These are phyloP conservation scores for Pseudevernia furfuracea DNA, from an alignment of 495 filamentous ascomycete species.

Conservation along the genomic window DNA sequence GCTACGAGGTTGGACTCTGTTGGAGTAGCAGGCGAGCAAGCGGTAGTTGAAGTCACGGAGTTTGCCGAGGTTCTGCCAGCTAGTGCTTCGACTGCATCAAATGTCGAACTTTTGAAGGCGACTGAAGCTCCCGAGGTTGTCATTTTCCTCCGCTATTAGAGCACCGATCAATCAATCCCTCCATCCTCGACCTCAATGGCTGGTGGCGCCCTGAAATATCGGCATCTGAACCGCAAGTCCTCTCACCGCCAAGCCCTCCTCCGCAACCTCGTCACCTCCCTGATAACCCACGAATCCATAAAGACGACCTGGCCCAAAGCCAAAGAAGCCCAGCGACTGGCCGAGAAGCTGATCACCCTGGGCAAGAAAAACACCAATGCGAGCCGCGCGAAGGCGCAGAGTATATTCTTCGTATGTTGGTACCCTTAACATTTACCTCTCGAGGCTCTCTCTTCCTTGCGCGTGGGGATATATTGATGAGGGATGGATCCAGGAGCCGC, in stretches of 20 bases:
- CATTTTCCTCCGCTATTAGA: neutral
- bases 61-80: no score
- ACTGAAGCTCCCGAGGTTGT: neutral
- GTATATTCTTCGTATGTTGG: conserved; percentile 72
- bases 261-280: conserved; percentile 92
- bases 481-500: conserved; percentile 43
- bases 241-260: conserved; percentile 87
- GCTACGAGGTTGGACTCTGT: no score
- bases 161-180: neutral
- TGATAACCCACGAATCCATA: conserved; percentile 87
- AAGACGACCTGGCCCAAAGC: conserved; percentile 92
- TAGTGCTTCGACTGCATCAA: neutral
- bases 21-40: no score
- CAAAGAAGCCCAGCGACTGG: conserved; percentile 88
- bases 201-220: conserved; percentile 74
- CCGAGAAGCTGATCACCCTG: conserved; percentile 87
- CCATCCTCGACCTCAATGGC: conserved; percentile 51
- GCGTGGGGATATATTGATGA: neutral
- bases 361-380: conserved; percentile 85
- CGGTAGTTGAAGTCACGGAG: no score
- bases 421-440: neutral
- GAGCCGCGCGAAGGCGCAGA: conserved; percentile 54
- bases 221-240: conserved; percentile 73
- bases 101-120: neutral
- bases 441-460: neutral